Conservation (phyloP, 257 asterid genomes). For the Jacaranda mimosifolia region DNA sequence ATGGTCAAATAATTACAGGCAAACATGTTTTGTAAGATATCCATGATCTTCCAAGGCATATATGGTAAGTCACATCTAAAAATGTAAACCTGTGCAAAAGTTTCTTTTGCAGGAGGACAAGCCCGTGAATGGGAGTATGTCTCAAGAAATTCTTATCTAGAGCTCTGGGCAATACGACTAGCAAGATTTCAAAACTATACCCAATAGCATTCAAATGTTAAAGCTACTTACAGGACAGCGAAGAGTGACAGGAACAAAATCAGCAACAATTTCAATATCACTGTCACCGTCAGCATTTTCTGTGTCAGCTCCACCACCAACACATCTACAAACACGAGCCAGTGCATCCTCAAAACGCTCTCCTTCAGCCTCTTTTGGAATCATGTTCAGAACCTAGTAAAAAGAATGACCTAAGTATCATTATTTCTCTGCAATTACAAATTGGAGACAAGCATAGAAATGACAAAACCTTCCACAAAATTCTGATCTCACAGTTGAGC, state of each 20-base stretch:
- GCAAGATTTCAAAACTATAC: neutral
- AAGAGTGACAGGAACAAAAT: constrained; percentile 89
- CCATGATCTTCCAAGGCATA: neutral
- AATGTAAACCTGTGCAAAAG: neutral
- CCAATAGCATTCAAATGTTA: constrained; percentile 18
- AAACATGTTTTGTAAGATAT: neutral
- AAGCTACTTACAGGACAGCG: constrained; percentile 91
- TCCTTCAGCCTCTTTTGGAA: constrained; percentile 90
- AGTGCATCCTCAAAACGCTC: constrained; percentile 94
- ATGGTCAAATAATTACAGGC: no score
- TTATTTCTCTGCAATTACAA: constrained; percentile 14
- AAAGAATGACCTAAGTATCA: constrained; percentile 24
- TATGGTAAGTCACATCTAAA: no score
- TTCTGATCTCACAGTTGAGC: constrained; percentile 29
- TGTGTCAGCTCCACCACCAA: constrained; percentile 87
- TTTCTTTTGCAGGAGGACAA: constrained; percentile 5
- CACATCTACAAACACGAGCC: constrained; percentile 77
- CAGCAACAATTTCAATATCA: constrained; percentile 99
- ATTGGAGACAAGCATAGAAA: constrained; percentile 32
- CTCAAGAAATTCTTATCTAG: neutral
- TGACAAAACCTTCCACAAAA: constrained; percentile 29
- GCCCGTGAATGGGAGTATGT: neutral
- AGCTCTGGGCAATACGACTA: neutral
- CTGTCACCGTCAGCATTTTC: constrained; percentile 99
- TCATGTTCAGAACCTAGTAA: constrained; percentile 74